Base-by-base conservation (phyloP, 164 flowering plant species). In the Houttuynia cordata region DNA sequence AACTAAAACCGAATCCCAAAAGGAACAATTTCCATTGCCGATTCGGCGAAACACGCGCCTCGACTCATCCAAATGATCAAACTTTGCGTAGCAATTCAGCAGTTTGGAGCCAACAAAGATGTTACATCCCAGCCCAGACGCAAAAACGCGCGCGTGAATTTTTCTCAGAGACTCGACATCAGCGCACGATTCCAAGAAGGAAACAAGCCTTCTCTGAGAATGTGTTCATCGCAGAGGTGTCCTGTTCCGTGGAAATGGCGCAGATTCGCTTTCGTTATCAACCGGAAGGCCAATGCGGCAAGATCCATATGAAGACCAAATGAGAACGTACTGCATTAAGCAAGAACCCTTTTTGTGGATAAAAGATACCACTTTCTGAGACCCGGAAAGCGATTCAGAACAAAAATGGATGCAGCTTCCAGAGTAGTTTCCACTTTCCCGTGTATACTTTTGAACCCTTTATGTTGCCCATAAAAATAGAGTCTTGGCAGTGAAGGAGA, bases 1-100 rank as follows among this genome's bases (percentile, higher is more conserved):
- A 57, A 78, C 71, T 59, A 79, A 52, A 41, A 70, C 57, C 49
- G 82, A 70, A 67, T 70, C 77, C 83, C 84, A 83, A 12, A 72
- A 71, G 57, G 72, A 68, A 10, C 67, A 71, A 56, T 74, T 63
- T 8, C 63, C 45, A 45, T 71, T 70, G 34, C 64, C 58, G 20
- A 76, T 75, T 65, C 58, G 69, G 24, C 69, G 58, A 47, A 68
- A 76, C 6, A 80, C 76, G 71, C 67, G 55, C 71, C 67, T 73
- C 1, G 83, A 79, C 63, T 80, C 78, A 42, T 56, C 54, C 57
- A 76, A 59, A 49, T 61, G 42, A 8, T 59, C 72, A 62, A 73
- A 76, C 58, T 65, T 72, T 0, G 83, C 75, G 34, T 78, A 78
- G 51, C 62, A 63, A 59, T 63, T 56, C 8, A 79, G 61, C 57